phyloP scores from a whole-genome alignment of 768 basidiomycete species.

The Mycena epipterygia region DNA sequence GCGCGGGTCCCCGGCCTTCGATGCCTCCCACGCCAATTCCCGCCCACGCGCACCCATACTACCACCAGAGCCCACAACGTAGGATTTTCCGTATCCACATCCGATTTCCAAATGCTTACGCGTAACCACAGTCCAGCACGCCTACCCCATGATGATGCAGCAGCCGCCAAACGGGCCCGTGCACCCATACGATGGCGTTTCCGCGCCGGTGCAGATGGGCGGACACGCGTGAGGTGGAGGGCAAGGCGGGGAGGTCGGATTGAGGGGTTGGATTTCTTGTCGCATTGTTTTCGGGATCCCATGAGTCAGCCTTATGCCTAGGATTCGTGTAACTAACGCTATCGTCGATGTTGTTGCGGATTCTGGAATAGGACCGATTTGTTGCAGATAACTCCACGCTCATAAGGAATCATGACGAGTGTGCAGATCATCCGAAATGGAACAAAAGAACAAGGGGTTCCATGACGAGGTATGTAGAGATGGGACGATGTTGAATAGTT shows the following conservation, averaged over 20 bases:
- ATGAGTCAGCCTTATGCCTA: conserved; percentile 35
- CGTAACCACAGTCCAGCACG: conserved; percentile 77
- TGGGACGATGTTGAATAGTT: no score
- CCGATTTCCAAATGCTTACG: conserved; percentile 41
- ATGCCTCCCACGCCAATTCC: conserved; percentile 95
- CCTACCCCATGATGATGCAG: conserved; percentile 95
- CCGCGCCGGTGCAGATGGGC: conserved; percentile 82
- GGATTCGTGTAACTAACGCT: conserved; percentile 41
- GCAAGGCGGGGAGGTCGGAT: conserved; percentile 19
- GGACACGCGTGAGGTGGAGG: conserved; percentile 69
- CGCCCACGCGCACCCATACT: conserved; percentile 88
- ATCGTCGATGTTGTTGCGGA: conserved; percentile 48
- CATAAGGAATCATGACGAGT: no score
- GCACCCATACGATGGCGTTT: conserved; percentile 81
- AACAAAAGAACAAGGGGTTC: no score
- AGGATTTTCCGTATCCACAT: conserved; percentile 33
- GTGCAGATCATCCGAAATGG: no score
- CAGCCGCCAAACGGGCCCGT: conserved; percentile 77
- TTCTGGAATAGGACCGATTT: conserved; percentile 39
- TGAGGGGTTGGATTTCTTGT: conserved; percentile 41
- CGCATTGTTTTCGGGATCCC: conserved; percentile 41
- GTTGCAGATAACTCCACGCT: conserved; percentile 28
- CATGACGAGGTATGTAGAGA: no score
- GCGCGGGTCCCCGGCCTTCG: conserved; percentile 83
- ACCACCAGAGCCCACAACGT: conserved; percentile 93